Evolutionary conservation across 2,329 filamentous ascomycete species (phyloP).

Genomic region (Fusarium sp.): DNA sequence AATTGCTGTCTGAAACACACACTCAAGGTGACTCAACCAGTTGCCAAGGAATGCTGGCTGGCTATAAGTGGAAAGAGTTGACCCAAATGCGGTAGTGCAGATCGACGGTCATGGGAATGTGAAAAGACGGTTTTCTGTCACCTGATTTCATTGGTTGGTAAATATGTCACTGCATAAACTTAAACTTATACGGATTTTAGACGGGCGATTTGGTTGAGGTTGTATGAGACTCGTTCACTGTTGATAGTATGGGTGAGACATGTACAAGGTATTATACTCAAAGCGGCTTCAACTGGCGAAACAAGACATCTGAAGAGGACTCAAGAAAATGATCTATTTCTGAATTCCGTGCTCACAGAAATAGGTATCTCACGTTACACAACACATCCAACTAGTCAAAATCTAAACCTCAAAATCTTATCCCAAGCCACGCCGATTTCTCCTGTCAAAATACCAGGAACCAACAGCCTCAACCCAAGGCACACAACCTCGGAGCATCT

Average conservation of each 20-base stretch:
- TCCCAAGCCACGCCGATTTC: not conserved
- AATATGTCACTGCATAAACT: not conserved
- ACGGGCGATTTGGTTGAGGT: not conserved
- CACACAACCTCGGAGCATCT: too few relatives aligned
- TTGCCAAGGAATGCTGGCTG: slow-evolving; percentile 21
- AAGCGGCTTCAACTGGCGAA: not conserved
- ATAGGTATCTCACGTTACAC: not conserved
- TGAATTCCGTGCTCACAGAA: too few relatives aligned
- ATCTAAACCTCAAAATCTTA: not conserved
- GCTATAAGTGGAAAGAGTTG: too few relatives aligned
- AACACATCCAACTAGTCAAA: not conserved
- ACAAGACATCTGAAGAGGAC: not conserved
- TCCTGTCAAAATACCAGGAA: not conserved
- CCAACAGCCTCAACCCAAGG: not conserved
- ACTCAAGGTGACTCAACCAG: too few relatives aligned
- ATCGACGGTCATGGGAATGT: not conserved
- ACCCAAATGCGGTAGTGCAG: not conserved
- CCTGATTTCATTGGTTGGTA: not conserved
- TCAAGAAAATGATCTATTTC: too few relatives aligned
- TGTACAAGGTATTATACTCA: not conserved
- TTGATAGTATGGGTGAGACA: not conserved
- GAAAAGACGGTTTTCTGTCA: not conserved
- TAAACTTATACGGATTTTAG: not conserved
- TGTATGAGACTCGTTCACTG: not conserved
- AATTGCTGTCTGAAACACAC: not conserved